Evolutionary conservation across 2,329 filamentous ascomycete genomes (phyloP).

Genomic region (Botryotinia globosa): DNA sequence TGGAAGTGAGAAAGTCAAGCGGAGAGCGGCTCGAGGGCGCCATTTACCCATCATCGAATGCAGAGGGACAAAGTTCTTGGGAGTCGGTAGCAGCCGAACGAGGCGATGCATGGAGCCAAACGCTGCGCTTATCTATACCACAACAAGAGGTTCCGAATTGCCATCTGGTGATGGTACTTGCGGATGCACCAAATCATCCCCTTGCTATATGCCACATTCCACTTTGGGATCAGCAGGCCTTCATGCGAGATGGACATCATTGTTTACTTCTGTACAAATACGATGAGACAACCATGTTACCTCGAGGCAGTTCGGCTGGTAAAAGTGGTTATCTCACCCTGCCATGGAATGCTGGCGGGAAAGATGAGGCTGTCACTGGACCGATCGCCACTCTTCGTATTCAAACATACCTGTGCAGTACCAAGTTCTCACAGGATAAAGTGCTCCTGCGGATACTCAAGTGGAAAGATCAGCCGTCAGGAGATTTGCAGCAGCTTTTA

Average conservation of each 20-base stretch:
- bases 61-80: conserved; percentile 77
- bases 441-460: conserved; percentile 77
- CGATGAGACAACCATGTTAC: conserved; percentile 80
- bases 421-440: conserved; percentile 88
- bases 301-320: conserved; percentile 58
- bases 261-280: conserved; percentile 82
- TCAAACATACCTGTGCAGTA: conserved; percentile 89
- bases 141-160: conserved; percentile 76
- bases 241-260: conserved; percentile 81
- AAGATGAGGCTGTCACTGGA: conserved; percentile 68
- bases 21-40: conserved; percentile 85
- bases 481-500: conserved; percentile 70
- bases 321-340: conserved; percentile 84
- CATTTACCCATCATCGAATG: conserved; percentile 83
- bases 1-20: conserved; percentile 77
- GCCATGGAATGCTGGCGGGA: conserved; percentile 71
- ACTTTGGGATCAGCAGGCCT: conserved; percentile 88
- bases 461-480: conserved; percentile 75
- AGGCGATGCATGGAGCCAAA: conserved; percentile 84
- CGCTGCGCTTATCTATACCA: conserved; percentile 74
- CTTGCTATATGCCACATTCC: conserved; percentile 93
- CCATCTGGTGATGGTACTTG: conserved; percentile 86
- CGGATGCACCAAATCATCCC: conserved; percentile 80
- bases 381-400: conserved; percentile 76
- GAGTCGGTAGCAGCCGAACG: conserved; percentile 77